These are phyloP conservation scores for Chaetoceros tenuissimus DNA, from an alignment of 108 stramenopile species.

Conservation along the genomic window DNA sequence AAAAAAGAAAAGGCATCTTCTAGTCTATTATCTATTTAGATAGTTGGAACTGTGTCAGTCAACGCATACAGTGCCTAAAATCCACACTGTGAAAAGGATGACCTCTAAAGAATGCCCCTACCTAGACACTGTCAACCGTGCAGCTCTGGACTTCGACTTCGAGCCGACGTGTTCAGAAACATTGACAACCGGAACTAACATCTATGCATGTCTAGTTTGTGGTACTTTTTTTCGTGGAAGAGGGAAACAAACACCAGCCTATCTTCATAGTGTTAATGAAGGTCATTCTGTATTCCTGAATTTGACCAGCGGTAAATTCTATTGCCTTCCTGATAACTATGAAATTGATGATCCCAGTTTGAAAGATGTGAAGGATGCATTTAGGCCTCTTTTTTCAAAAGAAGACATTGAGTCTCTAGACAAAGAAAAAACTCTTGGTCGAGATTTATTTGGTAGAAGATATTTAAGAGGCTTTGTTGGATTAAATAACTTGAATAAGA, in stretches of 20 bases:
- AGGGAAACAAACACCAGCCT: constrained; percentile 89
- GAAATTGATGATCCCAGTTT: constrained; percentile 86
- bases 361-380: constrained; percentile 72
- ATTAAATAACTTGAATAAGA: constrained; percentile 87
- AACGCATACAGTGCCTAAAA: too few relatives aligned
- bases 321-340: constrained; percentile 95
- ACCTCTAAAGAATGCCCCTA: too few relatives aligned
- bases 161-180: constrained; percentile 89
- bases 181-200: constrained; percentile 80
- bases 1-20: too few relatives aligned
- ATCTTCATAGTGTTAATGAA: constrained; percentile 86
- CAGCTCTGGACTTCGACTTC: constrained; percentile 93
- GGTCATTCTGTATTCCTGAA: constrained; percentile 93
- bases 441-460: constrained; percentile 86
- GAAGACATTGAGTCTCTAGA: constrained; percentile 71
- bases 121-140: constrained; percentile 94
- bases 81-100: too few relatives aligned
- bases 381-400: constrained; percentile 71
- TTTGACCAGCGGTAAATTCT: constrained; percentile 69
- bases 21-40: too few relatives aligned
- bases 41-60: too few relatives aligned
- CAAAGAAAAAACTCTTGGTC: constrained; percentile 53
- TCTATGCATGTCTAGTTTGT: constrained; percentile 96
- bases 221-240: constrained; percentile 96
- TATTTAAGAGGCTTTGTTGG: constrained; percentile 96